Conservation (phyloP, 768 basidiomycete species). For the Hypholoma sublateritium region DNA sequence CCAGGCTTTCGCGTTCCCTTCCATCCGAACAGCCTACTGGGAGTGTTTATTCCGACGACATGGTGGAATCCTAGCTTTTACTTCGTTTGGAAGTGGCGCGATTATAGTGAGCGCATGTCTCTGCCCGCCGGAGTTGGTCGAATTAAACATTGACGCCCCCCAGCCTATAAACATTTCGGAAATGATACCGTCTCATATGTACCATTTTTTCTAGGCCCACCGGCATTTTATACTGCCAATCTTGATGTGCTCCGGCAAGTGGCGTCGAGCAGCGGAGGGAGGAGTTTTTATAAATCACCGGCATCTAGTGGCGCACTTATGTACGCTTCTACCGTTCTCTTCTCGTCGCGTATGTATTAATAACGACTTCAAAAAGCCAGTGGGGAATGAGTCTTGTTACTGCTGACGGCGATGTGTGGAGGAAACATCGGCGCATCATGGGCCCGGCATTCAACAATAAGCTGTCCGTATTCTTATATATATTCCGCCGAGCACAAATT, state of each 20-base stretch:
- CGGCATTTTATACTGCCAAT: conserved; percentile 42
- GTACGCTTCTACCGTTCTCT: neutral
- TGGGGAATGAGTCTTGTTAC: conserved; percentile 45
- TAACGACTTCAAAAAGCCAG: neutral
- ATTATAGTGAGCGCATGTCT: conserved; percentile 19
- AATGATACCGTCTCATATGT: conserved; percentile 41
- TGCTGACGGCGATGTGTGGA: conserved; percentile 43
- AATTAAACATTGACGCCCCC: too few species aligned
- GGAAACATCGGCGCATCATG: conserved; percentile 44
- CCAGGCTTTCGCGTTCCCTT: conserved; percentile 42
- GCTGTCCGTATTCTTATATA: conserved; percentile 26
- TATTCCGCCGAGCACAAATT: conserved; percentile 14
- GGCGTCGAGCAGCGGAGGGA: conserved; percentile 35
- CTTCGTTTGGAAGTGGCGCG: conserved; percentile 36
- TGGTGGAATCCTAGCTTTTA: conserved; percentile 44
- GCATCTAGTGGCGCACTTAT: conserved; percentile 21
- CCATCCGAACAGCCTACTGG: conserved; percentile 36
- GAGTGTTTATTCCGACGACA: conserved; percentile 33
- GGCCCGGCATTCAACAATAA: conserved; percentile 44
- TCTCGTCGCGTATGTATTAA: neutral
- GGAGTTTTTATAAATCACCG: conserved; percentile 39
- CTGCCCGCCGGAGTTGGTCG: too few species aligned
- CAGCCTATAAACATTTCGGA: conserved; percentile 34
- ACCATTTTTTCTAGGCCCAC: conserved; percentile 35
- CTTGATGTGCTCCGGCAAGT: conserved; percentile 48